Evolutionary conservation across 1,284 basidiomycete genomes (phyloP).

Genomic region (Ceratobasidium sp.): DNA sequence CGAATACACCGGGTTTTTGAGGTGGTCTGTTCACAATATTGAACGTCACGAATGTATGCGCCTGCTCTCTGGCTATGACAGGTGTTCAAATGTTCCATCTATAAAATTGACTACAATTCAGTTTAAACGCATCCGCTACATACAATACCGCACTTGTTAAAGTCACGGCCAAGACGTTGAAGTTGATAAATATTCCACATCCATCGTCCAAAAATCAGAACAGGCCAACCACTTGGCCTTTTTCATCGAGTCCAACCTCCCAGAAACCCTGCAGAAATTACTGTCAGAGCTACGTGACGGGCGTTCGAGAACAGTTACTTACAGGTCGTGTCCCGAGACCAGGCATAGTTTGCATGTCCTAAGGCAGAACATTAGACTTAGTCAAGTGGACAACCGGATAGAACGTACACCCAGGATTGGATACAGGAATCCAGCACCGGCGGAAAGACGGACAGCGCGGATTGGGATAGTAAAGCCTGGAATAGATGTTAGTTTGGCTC

Average conservation of each 20-base stretch:
- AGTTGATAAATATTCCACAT: conserved; percentile 38
- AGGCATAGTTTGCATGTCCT: conserved; percentile 97
- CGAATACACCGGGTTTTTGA: no score
- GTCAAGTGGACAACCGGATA: not conserved
- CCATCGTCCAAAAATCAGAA: conserved; percentile 66
- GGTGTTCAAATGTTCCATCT: not conserved
- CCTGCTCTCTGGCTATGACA: not conserved
- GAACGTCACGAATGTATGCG: no score
- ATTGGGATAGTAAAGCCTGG: conserved; percentile 94
- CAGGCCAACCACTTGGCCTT: conserved; percentile 80
- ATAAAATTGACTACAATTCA: not conserved
- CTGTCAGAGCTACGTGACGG: conserved; percentile 2
- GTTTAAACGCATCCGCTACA: not conserved
- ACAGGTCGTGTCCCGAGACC: conserved; percentile 95
- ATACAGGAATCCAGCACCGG: conserved; percentile 96
- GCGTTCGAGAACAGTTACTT: conserved; percentile 51
- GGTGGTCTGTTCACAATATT: no score
- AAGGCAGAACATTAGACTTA: not conserved
- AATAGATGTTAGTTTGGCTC: conserved; percentile 9
- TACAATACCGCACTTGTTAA: conserved; percentile 5
- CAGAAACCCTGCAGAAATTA: conserved; percentile 73
- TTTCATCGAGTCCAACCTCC: conserved; percentile 85
- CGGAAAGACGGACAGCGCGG: conserved; percentile 88
- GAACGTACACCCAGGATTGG: conserved; percentile 78
- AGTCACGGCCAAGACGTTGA: conserved; percentile 7